Evolutionary conservation across 148 eudicot genomes (phyloP).

Genomic region (Persicaria tinctoria): DNA sequence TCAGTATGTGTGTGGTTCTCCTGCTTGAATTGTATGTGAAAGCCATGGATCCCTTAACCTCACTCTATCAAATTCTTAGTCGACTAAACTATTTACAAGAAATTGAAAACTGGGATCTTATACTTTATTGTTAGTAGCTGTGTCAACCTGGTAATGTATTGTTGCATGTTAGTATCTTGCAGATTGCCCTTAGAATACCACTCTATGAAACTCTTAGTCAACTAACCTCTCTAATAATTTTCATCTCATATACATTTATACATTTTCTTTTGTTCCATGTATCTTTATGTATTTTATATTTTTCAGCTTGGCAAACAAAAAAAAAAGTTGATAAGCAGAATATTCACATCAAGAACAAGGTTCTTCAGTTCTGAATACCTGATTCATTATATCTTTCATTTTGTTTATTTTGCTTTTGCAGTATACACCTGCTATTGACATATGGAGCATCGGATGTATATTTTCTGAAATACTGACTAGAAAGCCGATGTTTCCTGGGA

Average conservation of each 20-base stretch:
- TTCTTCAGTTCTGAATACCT: constrained; percentile 4
- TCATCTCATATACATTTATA: neutral
- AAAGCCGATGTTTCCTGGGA: constrained; percentile 20
- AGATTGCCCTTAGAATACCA: neutral
- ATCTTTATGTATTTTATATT: neutral
- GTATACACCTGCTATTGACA: constrained; percentile 22
- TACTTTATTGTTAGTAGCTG: neutral
- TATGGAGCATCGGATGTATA: constrained; percentile 23
- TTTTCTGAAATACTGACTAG: constrained; percentile 17
- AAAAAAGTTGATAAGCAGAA: neutral
- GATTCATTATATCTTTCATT: neutral
- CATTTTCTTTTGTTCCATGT: neutral
- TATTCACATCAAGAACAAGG: neutral
- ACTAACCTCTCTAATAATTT: neutral
- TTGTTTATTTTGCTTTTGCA: constrained; percentile 8
- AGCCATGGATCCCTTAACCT: too few relatives aligned
- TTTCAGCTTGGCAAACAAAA: neutral
- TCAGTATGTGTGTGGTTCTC: too few relatives aligned
- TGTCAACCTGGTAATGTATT: neutral
- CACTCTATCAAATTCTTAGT: neutral
- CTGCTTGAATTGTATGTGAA: too few relatives aligned
- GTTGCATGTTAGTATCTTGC: neutral
- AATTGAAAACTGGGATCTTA: neutral
- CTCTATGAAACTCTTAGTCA: too few relatives aligned
- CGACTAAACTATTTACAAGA: neutral